A percentile compares a stretch with the other conserved stretches of the same genome.
phyloP scores from a whole-genome alignment of 148 eudicot species.

The Agrostemma githago region DNA sequence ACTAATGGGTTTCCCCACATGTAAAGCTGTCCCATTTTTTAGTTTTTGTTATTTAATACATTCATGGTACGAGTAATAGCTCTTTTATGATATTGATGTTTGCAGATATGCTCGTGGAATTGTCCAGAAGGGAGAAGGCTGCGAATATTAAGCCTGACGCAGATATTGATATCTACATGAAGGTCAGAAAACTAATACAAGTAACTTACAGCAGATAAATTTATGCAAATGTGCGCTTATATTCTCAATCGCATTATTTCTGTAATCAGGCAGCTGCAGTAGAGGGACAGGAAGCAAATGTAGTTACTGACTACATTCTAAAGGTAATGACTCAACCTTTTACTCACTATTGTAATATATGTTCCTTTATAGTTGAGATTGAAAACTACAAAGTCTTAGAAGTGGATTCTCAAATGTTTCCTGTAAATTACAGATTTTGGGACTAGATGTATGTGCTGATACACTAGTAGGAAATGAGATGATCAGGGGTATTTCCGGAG shows the following conservation, averaged over 20 bases:
- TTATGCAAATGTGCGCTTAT: background rate
- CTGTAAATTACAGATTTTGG: constrained; percentile 53
- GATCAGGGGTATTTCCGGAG: constrained; percentile 82
- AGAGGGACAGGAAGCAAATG: constrained; percentile 70
- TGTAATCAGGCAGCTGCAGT: constrained; percentile 56
- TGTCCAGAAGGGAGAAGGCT: constrained; percentile 57
- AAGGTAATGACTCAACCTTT: constrained; percentile 39
- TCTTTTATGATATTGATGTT: constrained; percentile 7
- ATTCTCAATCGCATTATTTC: background rate
- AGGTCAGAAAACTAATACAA: constrained; percentile 28
- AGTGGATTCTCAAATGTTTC: background rate
- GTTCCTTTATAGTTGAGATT: background rate
- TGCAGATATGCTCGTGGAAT: constrained; percentile 53
- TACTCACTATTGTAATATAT: background rate
- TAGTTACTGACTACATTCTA: constrained; percentile 67
- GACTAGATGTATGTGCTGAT: constrained; percentile 80
- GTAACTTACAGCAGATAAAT: background rate
- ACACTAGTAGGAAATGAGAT: constrained; percentile 80
- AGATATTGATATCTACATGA: constrained; percentile 64
- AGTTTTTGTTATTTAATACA: too few species aligned
- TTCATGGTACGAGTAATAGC: background rate
- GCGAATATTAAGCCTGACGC: constrained; percentile 69
- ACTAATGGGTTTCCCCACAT: background rate
- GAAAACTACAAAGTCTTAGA: constrained; percentile 5
- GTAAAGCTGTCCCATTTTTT: background rate